phyloP scores from a whole-genome alignment of 306 rosid genomes.

The Adenanthera pavonina region DNA sequence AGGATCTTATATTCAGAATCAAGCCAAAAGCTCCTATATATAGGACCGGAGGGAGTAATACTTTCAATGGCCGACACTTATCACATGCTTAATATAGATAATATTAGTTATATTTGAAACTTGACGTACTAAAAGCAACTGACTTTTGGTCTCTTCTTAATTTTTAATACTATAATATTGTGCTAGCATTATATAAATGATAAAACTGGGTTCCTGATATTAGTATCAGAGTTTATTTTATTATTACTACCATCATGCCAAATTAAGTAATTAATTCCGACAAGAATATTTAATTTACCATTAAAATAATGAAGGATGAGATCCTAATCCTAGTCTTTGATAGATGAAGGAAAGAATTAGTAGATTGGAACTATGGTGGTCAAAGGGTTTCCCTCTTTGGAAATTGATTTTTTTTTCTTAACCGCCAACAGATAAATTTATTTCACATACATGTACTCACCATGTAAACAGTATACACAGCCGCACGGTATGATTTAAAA shows the following conservation, averaged over 20 bases:
- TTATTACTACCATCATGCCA: neutral
- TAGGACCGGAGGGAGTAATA: too few relatives aligned
- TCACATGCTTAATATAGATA: neutral
- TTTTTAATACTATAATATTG: neutral
- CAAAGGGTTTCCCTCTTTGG: neutral
- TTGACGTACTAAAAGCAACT: too few relatives aligned
- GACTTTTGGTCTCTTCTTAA: neutral
- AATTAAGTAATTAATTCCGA: neutral
- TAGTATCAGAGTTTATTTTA: too few relatives aligned
- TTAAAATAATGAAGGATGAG: neutral
- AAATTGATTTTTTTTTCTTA: too few relatives aligned
- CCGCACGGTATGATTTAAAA: neutral
- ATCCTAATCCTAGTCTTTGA: neutral
- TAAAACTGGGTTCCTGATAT: neutral
- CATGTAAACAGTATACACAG: neutral
- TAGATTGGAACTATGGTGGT: neutral
- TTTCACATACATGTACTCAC: neutral
- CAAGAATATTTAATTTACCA: neutral
- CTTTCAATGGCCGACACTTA: neutral
- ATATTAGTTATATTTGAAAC: neutral
- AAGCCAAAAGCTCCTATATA: too few relatives aligned
- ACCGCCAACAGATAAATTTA: neutral
- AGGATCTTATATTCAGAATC: too few relatives aligned
- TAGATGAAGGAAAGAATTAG: too few relatives aligned
- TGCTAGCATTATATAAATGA: neutral